Base-by-base conservation (phyloP, 768 basidiomycete genomes). In the Pholiota molesta region DNA sequence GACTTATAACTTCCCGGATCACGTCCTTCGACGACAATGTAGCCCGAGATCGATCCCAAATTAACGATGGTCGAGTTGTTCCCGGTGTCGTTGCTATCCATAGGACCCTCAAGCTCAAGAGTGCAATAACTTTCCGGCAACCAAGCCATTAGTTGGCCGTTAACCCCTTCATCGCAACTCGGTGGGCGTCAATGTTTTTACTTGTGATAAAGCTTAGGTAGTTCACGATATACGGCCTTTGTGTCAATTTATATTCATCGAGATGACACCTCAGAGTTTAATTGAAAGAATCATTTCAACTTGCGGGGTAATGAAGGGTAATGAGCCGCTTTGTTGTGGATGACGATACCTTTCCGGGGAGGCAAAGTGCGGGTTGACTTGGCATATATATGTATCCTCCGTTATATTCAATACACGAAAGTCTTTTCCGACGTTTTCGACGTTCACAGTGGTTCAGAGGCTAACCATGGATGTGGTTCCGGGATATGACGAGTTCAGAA, bases 1-100 rank as follows among this genome's bases (percentile, higher is more conserved):
- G 35, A 61, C 42, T 31, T 28, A 51, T 51, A 56, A 10, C 31
- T 21, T 21, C 35, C 42, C 52, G 55, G 55, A 55, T 61, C 44
- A 59, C 42, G 19, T 45, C 31, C 56, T 47, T 21, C 28, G 19
- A 23, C 37, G 26, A 42, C 55, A 26, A 33, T 5, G 21, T 23
- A 23, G 35, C 19, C 17, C 35, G 33, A 21, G 35, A 35, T 55
- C 17, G 35, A 2, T 17, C n/a, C 21, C 33, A 55, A 21, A 21
- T 21, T 33, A 23, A 31, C 19, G 33, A 28, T 9, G 7, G 16
- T n/a, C 35, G 8, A n/a, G 1, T 10, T 44, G 40, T 16, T 42
- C 8, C 45, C 21, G 19, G 45, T 26, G 19, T 49, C 23, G 23
- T 8, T 21, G 21, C 47, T 13, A 23, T 21, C 28, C 47, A 49